Conservation (phyloP, 2,329 filamentous ascomycete species). For the Phialophora chinensis region DNA sequence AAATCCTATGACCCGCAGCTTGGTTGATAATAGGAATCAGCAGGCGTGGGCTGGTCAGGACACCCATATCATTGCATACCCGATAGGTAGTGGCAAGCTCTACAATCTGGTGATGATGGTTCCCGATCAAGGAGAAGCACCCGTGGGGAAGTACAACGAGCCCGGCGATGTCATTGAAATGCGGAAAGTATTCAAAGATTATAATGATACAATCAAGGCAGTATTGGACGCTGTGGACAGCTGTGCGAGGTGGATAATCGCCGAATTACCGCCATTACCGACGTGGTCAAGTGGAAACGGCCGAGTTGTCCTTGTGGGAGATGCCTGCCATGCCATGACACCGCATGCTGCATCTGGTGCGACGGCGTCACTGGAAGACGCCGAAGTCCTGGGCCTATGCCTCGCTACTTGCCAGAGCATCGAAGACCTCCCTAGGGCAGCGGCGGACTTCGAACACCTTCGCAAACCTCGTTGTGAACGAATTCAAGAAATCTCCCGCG, state of each 20-base stretch:
- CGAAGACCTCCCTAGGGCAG: slow-evolving; percentile 7
- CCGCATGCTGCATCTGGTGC: slow-evolving; percentile 52
- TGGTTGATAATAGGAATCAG: slow-evolving; percentile 12
- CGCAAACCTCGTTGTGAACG: slow-evolving; percentile 26
- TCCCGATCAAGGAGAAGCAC: slow-evolving; percentile 13
- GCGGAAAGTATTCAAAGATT: slow-evolving; percentile 33
- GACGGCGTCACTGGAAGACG: slow-evolving; percentile 53
- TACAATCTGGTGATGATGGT: slow-evolving; percentile 26
- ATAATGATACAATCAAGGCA: slow-evolving; percentile 10
- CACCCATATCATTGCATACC: slow-evolving; percentile 22
- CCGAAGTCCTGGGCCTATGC: slow-evolving; percentile 35
- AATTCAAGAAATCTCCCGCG: slow-evolving; percentile 18
- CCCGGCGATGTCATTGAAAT: slow-evolving; percentile 53
- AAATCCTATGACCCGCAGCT: slow-evolving; percentile 10
- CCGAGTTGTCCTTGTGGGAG: slow-evolving; percentile 48
- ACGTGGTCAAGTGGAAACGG: slow-evolving; percentile 42
- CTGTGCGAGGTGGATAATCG: slow-evolving; percentile 26
- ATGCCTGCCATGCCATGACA: slow-evolving; percentile 53
- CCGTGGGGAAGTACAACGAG: slow-evolving; percentile 43
- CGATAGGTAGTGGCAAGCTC: slow-evolving; percentile 18
- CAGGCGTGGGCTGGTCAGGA: slow-evolving; percentile 23
- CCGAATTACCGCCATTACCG: slow-evolving; percentile 38
- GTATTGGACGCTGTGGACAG: slow-evolving; percentile 19
- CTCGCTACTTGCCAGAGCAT: not conserved
- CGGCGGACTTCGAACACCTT: slow-evolving; percentile 17